phyloP scores from a whole-genome alignment of 2,329 filamentous ascomycete species.

The Blumeria hordei region DNA sequence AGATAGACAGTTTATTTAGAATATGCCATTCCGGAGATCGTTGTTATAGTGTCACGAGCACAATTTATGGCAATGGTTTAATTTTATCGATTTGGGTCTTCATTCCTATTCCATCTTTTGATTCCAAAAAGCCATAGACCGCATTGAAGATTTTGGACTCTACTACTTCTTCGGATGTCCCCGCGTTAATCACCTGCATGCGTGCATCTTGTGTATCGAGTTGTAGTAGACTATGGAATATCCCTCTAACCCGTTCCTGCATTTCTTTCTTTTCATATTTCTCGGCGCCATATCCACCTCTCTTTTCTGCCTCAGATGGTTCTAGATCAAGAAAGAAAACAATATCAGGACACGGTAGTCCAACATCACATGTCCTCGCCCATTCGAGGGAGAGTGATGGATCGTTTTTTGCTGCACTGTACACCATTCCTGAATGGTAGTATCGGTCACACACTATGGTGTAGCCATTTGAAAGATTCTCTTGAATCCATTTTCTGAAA shows the following conservation, averaged over 20 bases:
- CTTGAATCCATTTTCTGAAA: slow-evolving; percentile 24
- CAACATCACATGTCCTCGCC: slow-evolving; percentile 66
- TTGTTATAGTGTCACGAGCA: too few species aligned
- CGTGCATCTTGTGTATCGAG: slow-evolving; percentile 25
- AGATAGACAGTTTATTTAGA: too few species aligned
- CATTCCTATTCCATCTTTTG: neutral
- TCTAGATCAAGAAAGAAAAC: slow-evolving; percentile 72
- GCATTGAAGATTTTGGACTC: slow-evolving; percentile 21
- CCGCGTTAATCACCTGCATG: slow-evolving; percentile 29
- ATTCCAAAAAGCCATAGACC: neutral
- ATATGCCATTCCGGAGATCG: too few species aligned
- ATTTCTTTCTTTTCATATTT: slow-evolving; percentile 68
- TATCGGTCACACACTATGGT: slow-evolving; percentile 79
- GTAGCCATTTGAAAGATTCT: slow-evolving; percentile 35
- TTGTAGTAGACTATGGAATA: slow-evolving; percentile 38
- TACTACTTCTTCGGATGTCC: slow-evolving; percentile 29
- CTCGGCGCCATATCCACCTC: slow-evolving; percentile 77
- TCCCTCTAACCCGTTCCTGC: slow-evolving; percentile 51
- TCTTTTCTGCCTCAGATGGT: slow-evolving; percentile 41
- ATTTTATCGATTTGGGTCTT: neutral
- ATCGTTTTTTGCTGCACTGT: slow-evolving; percentile 69
- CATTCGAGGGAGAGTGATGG: slow-evolving; percentile 45
- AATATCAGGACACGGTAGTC: slow-evolving; percentile 66
- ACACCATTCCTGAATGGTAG: slow-evolving; percentile 85
- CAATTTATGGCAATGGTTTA: neutral